Base-by-base conservation (phyloP, 176 grass and related monocot genomes). In the Cymbopogon citratus region DNA sequence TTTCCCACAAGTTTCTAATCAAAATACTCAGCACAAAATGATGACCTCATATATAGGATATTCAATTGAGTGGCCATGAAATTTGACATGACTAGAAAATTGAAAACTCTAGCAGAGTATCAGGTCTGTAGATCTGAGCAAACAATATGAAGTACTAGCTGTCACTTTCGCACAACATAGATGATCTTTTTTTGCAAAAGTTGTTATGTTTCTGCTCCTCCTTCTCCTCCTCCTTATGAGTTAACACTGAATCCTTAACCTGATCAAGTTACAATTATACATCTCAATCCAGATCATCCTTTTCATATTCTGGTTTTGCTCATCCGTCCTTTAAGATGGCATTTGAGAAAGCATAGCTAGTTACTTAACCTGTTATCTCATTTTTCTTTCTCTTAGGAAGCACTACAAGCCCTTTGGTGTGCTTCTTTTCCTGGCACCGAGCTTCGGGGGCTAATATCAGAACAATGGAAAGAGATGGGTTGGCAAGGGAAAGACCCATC, bases 391-490 rank as follows among this genome's bases (percentile, higher is more conserved):
- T 78, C 39, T 85, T 76, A 99, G 97, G 97, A 99, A 83, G 93
- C 87, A 35, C 69, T 99, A 46, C 86, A 59, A 27, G 84, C 88
- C 78, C 89, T 99, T 52, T 99, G 97, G 97, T 82, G 39, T 75
- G 79, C 83, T 84, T 83, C 97, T 68, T 99, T 89, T 84, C 97
- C 97, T 80, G 92, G 91, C 85, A 82, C 83, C 13, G 89, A 99
- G 84, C 89, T 95, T 78, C 77, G 29, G 6, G 92, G 89, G 5
- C 76, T 96, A 70, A 82, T 95, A 90, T 99, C 97, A 62, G 91
- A 95, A 33, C 91, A 95, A 86, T 99, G 97, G 97, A 99, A 99
- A 80, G 97, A 99, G 80, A 99, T 99, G 97, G 97, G 97, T 56
- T 99, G 97, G 97, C 97, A 99, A 91, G 97, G 96, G 28, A 91